Conservation (phyloP, 2,329 filamentous ascomycete species). For the Arthroderma sp. region DNA sequence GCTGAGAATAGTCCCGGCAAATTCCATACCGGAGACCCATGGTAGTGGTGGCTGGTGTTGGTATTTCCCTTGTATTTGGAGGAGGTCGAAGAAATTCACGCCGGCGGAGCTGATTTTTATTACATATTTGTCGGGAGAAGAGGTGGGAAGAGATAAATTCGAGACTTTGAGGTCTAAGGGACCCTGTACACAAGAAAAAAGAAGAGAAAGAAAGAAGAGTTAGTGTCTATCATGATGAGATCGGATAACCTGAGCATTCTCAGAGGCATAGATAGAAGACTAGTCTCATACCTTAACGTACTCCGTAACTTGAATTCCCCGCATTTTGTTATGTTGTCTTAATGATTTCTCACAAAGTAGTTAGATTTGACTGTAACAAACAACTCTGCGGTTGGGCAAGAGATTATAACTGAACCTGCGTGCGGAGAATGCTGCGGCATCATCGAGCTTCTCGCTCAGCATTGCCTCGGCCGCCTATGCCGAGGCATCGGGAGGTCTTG, state of each 20-base stretch:
- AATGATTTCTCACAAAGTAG: too few relatives aligned
- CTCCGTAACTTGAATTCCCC: conserved; percentile 58
- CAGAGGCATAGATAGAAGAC: not conserved
- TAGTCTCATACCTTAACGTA: conserved; percentile 52
- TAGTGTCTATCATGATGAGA: not conserved
- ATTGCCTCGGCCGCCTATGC: too few relatives aligned
- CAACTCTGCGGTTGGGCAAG: too few relatives aligned
- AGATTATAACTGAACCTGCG: too few relatives aligned
- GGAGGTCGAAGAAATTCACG: conserved; percentile 93
- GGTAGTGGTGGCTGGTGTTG: conserved; percentile 81
- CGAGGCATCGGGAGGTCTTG: too few relatives aligned
- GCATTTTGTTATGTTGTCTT: conserved; percentile 41
- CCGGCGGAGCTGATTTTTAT: conserved; percentile 77
- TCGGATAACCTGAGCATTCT: conserved; percentile 1
- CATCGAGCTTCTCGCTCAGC: too few relatives aligned
- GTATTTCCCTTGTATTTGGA: conserved; percentile 92
- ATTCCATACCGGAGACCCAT: conserved; percentile 79
- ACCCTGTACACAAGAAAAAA: conserved; percentile 37
- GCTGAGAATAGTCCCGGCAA: conserved; percentile 63
- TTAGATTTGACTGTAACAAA: too few relatives aligned
- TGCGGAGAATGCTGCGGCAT: too few relatives aligned
- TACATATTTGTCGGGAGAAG: conserved; percentile 63
- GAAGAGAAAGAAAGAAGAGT: conserved; percentile 1
- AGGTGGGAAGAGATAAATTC: conserved; percentile 59
- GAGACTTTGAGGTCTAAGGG: conserved; percentile 67